Percentiles rank a stretch among this genome's conserved stretches.
Conservation (phyloP, 352 stramenopile species). For the Pythium dissimile region DNA sequence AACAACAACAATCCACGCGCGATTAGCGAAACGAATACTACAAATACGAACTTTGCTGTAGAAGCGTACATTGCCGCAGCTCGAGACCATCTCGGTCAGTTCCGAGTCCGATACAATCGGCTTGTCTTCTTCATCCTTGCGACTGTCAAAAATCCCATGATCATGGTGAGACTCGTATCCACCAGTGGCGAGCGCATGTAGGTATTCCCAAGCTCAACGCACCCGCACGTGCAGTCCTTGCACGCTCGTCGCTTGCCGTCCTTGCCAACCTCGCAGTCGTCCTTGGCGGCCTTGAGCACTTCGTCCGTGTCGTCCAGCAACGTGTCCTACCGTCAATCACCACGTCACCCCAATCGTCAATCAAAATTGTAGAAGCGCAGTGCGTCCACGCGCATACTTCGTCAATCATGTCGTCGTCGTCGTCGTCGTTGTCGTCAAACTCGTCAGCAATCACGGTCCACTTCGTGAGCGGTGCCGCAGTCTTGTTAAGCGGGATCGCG, state of each 20-base stretch:
- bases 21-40: not conserved
- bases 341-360: not conserved
- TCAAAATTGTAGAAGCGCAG: not conserved
- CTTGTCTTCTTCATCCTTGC: conserved; percentile 71
- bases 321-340: conserved; percentile 33
- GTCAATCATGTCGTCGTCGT: conserved; percentile 70
- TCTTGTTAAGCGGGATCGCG: conserved; percentile 48
- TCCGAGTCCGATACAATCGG: conserved; percentile 72
- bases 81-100: conserved; percentile 71
- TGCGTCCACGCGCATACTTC: conserved; percentile 31
- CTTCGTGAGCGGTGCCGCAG: conserved; percentile 43
- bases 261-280: conserved; percentile 74
- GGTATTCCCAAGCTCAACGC: too few species aligned
- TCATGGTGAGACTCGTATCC: too few species aligned
- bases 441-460: conserved; percentile 73
- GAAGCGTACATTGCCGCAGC: conserved; percentile 77
- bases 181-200: too few species aligned
- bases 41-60: not conserved
- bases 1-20: not conserved
- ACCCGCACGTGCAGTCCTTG: conserved; percentile 97
- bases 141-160: conserved; percentile 33
- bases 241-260: conserved; percentile 91
- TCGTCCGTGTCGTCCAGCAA: conserved; percentile 83
- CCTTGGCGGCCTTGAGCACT: conserved; percentile 65
- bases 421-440: conserved; percentile 38